Conservation (phyloP, 176 grass and related monocot species). For the Musa itinerans region DNA sequence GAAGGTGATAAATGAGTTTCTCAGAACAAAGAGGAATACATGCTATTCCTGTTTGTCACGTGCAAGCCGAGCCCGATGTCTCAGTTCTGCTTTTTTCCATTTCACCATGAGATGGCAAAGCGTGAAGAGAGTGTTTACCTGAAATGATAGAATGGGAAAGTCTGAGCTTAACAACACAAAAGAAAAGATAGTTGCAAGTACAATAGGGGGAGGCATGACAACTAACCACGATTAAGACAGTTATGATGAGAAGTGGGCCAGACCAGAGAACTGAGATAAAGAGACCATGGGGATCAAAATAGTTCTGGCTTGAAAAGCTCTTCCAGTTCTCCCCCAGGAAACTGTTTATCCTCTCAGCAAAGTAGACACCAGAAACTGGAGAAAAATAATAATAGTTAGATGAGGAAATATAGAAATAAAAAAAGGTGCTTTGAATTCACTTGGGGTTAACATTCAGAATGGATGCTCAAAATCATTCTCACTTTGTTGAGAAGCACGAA, state of each 20-base stretch:
- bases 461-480: background rate
- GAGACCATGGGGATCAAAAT: slow-evolving; percentile 77
- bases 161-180: slow-evolving; percentile 1
- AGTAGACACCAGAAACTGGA: slow-evolving; percentile 84
- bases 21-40: background rate
- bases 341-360: slow-evolving; percentile 63
- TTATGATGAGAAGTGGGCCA: slow-evolving; percentile 60
- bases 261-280: slow-evolving; percentile 93
- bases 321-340: slow-evolving; percentile 69
- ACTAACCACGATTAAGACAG: slow-evolving; percentile 72
- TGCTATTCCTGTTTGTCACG: slow-evolving; percentile 64
- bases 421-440: background rate
- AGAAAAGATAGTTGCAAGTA: background rate
- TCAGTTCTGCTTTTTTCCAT: slow-evolving; percentile 83
- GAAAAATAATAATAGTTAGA: background rate
- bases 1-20: too few species aligned
- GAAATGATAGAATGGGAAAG: background rate
- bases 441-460: background rate
- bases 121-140: slow-evolving; percentile 86
- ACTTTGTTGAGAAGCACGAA: too few species aligned
- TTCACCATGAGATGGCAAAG: slow-evolving; percentile 60
- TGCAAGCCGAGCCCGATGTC: slow-evolving; percentile 41
- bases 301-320: slow-evolving; percentile 85
- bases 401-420: background rate
- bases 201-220: background rate